Percentiles rank a stretch among this genome's conserved stretches.
Conservation (phyloP, 1,284 basidiomycete genomes). For the Fomitopsis schrenkii region DNA sequence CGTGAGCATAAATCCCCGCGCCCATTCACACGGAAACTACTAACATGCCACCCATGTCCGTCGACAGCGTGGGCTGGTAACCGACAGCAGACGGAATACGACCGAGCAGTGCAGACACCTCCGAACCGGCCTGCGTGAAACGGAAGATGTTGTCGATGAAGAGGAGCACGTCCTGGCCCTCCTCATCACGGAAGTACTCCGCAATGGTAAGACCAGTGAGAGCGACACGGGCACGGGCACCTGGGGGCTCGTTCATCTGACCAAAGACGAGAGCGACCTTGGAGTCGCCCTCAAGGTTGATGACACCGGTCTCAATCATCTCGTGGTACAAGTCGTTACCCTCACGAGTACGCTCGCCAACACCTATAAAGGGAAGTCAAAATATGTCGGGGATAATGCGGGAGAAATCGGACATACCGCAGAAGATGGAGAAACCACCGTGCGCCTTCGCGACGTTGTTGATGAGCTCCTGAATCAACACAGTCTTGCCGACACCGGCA, state of each 20-base stretch:
- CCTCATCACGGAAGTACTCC: constrained; percentile 99
- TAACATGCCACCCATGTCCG: constrained; percentile 99
- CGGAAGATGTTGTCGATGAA: constrained; percentile 99
- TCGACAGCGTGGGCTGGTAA: constrained; percentile 99
- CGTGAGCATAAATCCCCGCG: not conserved
- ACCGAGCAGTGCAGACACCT: constrained; percentile 98
- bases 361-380: constrained; percentile 50
- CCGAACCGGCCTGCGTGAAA: constrained; percentile 99
- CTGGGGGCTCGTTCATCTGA: constrained; percentile 99
- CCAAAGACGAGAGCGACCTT: constrained; percentile 99
- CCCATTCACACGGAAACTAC: constrained; percentile 27
- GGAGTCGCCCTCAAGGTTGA: constrained; percentile 97
- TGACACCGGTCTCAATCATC: constrained; percentile 99
- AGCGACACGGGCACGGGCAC: constrained; percentile 99
- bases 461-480: constrained; percentile 98
- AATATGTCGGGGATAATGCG: not conserved
- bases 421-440: constrained; percentile 99
- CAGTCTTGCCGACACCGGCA: constrained; percentile 99
- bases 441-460: constrained; percentile 99
- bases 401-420: constrained; percentile 55
- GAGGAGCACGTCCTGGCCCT: constrained; percentile 99
- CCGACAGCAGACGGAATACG: constrained; percentile 99
- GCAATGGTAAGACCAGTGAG: constrained; percentile 98
- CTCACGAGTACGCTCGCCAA: constrained; percentile 99
- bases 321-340: constrained; percentile 99